These are phyloP conservation scores for Coemansia sp. DNA, from an alignment of 192 early-diverging fungal species.

Conservation along the genomic window DNA sequence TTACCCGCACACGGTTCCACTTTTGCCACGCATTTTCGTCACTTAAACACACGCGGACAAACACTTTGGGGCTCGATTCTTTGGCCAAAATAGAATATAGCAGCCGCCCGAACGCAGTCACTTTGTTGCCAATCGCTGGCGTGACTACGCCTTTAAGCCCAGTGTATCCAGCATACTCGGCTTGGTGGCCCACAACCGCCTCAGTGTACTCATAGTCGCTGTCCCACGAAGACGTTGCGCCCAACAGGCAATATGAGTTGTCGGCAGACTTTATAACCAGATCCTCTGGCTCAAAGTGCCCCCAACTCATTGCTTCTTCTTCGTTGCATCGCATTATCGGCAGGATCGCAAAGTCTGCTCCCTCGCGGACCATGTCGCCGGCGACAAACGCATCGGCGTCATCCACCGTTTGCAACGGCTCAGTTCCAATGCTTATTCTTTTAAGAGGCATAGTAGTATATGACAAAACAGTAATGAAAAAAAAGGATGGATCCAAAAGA, in stretches of 20 bases:
- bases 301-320: slow-evolving; percentile 5
- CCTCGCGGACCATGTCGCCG: slow-evolving; percentile 7
- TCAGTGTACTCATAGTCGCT: neutral
- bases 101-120: slow-evolving; percentile 16
- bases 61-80: slow-evolving; percentile 13
- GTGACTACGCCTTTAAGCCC: slow-evolving; percentile 30
- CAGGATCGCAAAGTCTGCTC: slow-evolving; percentile 39
- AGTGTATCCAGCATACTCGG: slow-evolving; percentile 27
- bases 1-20: slow-evolving; percentile 78
- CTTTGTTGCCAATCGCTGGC: slow-evolving; percentile 5
- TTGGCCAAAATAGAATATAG: slow-evolving; percentile 14
- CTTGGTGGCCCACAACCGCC: slow-evolving; percentile 11
- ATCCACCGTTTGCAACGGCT: slow-evolving; percentile 11
- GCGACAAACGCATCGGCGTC: slow-evolving; percentile 33
- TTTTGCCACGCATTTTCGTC: slow-evolving; percentile 61
- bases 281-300: slow-evolving; percentile 23
- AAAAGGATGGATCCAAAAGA: neutral
- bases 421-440: slow-evolving; percentile 35
- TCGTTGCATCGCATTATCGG: slow-evolving; percentile 8
- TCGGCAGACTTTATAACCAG: slow-evolving; percentile 27
- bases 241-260: slow-evolving; percentile 38
- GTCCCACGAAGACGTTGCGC: slow-evolving; percentile 13
- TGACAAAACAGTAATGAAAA: neutral
- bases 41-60: slow-evolving; percentile 56
- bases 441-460: slow-evolving; percentile 22